phyloP scores from a whole-genome alignment of 352 stramenopile genomes.

The Globisporangium parvum region DNA sequence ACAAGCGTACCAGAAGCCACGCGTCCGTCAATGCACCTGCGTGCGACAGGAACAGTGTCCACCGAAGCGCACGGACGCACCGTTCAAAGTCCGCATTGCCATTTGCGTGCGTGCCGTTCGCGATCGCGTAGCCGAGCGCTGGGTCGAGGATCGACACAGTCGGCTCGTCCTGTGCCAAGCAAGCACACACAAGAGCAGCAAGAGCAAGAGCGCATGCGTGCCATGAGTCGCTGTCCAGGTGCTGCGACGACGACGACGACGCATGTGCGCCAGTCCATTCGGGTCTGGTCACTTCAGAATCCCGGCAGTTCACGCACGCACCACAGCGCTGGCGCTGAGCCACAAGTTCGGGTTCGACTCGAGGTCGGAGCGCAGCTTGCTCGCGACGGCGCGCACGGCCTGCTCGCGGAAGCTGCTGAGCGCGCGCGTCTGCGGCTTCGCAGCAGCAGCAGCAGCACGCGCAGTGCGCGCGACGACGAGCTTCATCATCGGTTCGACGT shows the following conservation, averaged over 20 bases:
- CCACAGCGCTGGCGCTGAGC: conserved; percentile 71
- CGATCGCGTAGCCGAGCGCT: conserved; percentile 50
- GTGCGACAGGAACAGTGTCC: neutral
- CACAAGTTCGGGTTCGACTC: conserved; percentile 79
- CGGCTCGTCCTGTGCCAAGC: conserved; percentile 54
- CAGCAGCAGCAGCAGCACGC: neutral
- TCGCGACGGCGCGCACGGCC: conserved; percentile 49
- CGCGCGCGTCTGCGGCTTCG: conserved; percentile 8
- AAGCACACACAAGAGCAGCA: neutral
- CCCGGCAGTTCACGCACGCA: conserved; percentile 20
- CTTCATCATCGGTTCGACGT: conserved; percentile 8
- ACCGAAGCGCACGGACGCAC: conserved; percentile 11
- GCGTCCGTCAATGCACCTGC: neutral
- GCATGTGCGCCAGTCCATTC: neutral
- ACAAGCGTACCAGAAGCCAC: neutral
- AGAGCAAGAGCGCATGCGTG: neutral
- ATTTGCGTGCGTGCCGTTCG: conserved; percentile 24
- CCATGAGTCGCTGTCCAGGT: neutral
- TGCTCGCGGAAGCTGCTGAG: conserved; percentile 61
- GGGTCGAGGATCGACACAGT: conserved; percentile 82
- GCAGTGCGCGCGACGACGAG: conserved; percentile 3
- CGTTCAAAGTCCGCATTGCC: conserved; percentile 36
- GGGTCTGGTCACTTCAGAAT: conserved; percentile 1
- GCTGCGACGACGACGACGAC: neutral
- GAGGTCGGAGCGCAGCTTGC: conserved; percentile 58